Evolutionary conservation across 371 early-diverging fungal genomes (phyloP).

Genomic region (Dichotomocladium elegans): DNA sequence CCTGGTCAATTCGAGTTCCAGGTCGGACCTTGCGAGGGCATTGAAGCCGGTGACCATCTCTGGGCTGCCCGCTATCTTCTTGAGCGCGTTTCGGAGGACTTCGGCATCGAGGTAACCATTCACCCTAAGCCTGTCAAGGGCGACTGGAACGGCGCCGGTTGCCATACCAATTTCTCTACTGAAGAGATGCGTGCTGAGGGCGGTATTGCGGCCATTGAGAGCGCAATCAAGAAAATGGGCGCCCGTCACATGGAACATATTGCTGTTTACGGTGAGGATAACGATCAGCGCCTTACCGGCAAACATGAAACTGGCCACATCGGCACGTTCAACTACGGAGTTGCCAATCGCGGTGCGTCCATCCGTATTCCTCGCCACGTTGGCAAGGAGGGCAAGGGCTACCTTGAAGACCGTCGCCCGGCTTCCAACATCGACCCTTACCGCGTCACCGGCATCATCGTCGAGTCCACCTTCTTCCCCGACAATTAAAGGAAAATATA

Average conservation of each 20-base stretch:
- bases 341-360: conserved; percentile 65
- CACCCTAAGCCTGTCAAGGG: conserved; percentile 55
- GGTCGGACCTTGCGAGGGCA: conserved; percentile 55
- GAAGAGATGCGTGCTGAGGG: conserved; percentile 44
- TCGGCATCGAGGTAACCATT: conserved; percentile 45
- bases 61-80: conserved; percentile 50
- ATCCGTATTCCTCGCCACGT: conserved; percentile 66
- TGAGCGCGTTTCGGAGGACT: conserved; percentile 53
- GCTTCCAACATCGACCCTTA: conserved; percentile 68
- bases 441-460: conserved; percentile 54
- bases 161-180: conserved; percentile 52
- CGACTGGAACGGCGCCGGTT: conserved; percentile 55
- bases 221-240: conserved; percentile 48
- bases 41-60: conserved; percentile 42
- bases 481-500: conserved; percentile 5
- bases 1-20: conserved; percentile 54
- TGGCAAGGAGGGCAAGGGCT: conserved; percentile 57
- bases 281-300: conserved; percentile 61
- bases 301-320: conserved; percentile 60
- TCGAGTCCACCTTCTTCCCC: conserved; percentile 42
- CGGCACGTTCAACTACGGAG: conserved; percentile 54
- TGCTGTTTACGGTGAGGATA: conserved; percentile 63
- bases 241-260: conserved; percentile 54
- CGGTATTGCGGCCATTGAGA: conserved; percentile 47
- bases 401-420: conserved; percentile 61